A percentile compares a stretch with the other conserved stretches of the same genome.
Conservation (phyloP, 176 grass and related monocot genomes). For the Aegilops sharonensis region DNA sequence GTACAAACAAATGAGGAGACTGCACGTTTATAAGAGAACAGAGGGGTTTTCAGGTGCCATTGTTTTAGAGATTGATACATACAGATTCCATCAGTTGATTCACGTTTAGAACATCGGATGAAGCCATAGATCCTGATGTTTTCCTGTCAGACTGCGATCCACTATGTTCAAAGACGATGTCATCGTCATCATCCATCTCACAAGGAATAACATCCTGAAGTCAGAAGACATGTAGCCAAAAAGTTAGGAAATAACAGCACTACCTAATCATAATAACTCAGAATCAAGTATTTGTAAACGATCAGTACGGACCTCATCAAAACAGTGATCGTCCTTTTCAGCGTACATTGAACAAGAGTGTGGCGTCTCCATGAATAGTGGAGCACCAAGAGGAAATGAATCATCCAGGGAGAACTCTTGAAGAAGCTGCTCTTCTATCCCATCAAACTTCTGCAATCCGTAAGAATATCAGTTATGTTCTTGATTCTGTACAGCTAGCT, state of each 20-base stretch:
- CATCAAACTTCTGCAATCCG: constrained; percentile 51
- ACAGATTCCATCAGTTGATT: constrained; percentile 94
- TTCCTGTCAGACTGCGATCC: constrained; percentile 73
- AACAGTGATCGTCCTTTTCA: constrained; percentile 57
- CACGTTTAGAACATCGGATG: constrained; percentile 77
- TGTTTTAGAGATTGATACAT: constrained; percentile 28
- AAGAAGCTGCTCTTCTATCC: constrained; percentile 74
- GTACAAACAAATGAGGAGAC: neutral
- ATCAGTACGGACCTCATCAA: constrained; percentile 66
- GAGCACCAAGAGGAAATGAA: constrained; percentile 71
- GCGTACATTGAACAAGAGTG: constrained; percentile 56
- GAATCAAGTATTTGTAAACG: constrained; percentile 13
- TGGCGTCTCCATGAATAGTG: constrained; percentile 78
- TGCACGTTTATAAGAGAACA: neutral
- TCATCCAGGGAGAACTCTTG: constrained; percentile 90
- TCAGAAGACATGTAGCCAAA: constrained; percentile 29
- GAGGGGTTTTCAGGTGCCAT: neutral
- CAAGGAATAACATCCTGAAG: constrained; percentile 71
- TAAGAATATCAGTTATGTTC: neutral
- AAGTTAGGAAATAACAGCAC: constrained; percentile 17
- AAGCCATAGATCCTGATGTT: constrained; percentile 68
- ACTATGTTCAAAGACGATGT: constrained; percentile 59
- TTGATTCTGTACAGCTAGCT: constrained; percentile 11
- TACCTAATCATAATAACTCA: neutral
- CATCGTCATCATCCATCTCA: constrained; percentile 73